phyloP scores from a whole-genome alignment of 2,329 filamentous ascomycete species.

The Claviceps capensis region DNA sequence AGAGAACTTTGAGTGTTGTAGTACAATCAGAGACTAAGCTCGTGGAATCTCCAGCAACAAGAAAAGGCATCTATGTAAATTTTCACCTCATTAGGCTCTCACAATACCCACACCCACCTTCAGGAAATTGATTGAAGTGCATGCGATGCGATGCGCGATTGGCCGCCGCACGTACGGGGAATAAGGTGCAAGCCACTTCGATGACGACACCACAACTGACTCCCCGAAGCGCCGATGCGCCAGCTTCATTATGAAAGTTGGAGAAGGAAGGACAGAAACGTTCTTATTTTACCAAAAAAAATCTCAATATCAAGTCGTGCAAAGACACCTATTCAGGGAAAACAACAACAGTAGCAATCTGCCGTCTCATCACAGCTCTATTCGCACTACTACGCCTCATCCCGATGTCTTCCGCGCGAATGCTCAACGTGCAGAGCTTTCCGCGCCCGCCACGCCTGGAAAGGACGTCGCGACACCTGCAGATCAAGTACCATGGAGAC shows the following conservation, averaged over 20 bases:
- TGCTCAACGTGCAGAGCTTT: slow-evolving; percentile 42
- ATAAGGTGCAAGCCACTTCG: background rate
- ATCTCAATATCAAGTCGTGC: background rate
- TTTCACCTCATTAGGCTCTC: too few species aligned
- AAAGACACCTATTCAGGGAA: background rate
- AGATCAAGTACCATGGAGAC: slow-evolving; percentile 40
- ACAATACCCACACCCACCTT: too few species aligned
- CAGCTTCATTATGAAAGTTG: background rate
- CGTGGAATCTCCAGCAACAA: too few species aligned
- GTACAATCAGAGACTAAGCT: too few species aligned
- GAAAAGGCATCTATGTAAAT: too few species aligned
- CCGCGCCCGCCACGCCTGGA: slow-evolving; percentile 46
- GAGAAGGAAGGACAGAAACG: background rate
- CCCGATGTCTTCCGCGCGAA: slow-evolving; percentile 21
- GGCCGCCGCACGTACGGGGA: background rate
- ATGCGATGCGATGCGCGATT: background rate
- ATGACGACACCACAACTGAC: background rate
- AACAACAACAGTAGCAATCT: background rate
- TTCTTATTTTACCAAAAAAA: too few species aligned
- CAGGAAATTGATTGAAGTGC: background rate
- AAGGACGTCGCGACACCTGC: slow-evolving; percentile 36
- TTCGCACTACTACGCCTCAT: background rate
- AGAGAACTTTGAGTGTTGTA: too few species aligned
- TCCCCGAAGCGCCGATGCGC: background rate
- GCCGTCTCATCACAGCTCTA: background rate